A percentile compares a stretch with the other conserved stretches of the same genome.
phyloP scores from a whole-genome alignment of 768 basidiomycete genomes.

The Termitomyces bulborhizus region DNA sequence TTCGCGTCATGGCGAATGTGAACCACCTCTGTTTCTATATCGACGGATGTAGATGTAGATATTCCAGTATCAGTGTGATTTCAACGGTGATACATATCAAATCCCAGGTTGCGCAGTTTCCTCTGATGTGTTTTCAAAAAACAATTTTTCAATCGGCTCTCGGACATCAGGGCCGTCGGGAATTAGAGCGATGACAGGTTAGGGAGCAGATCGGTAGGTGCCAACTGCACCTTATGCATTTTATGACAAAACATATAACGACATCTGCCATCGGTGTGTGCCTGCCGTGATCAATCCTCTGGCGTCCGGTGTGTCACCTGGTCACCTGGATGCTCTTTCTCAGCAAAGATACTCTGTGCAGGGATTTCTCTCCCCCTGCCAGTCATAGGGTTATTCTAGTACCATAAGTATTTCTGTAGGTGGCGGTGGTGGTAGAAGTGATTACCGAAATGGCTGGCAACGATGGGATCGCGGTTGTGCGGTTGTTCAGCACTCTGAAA shows the following conservation, averaged over 20 bases:
- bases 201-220: not conserved
- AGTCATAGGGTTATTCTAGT: too few relatives aligned
- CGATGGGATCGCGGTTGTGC: too few relatives aligned
- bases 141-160: not conserved
- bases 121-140: too few relatives aligned
- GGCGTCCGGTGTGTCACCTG: not conserved
- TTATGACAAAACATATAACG: too few relatives aligned
- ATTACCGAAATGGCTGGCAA: too few relatives aligned
- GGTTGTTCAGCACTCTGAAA: not conserved
- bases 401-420: too few relatives aligned
- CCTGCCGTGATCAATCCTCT: not conserved
- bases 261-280: too few relatives aligned
- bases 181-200: not conserved
- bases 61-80: too few relatives aligned
- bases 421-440: too few relatives aligned
- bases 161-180: constrained; percentile 5
- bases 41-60: too few relatives aligned
- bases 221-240: not conserved
- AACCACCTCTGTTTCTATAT: too few relatives aligned
- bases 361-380: not conserved
- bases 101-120: not conserved
- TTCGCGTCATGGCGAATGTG: too few relatives aligned
- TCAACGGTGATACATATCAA: not conserved
- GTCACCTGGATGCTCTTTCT: not conserved
- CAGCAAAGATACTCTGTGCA: not conserved